These are phyloP conservation scores for Sinapis alba DNA, from an alignment of 441 rosid species.

Conservation along the genomic window DNA sequence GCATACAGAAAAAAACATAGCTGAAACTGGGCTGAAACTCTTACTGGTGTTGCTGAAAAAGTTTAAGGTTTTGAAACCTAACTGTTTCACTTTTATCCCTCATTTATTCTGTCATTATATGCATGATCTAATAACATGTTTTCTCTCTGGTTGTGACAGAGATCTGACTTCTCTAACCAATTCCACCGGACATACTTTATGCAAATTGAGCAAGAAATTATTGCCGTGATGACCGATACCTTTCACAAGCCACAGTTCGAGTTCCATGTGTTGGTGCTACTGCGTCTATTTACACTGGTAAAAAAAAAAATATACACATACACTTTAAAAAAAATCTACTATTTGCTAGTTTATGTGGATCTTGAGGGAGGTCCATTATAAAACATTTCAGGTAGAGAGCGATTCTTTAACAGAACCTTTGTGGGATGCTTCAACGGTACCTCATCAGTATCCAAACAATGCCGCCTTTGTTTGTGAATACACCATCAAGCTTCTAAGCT, in stretches of 20 bases:
- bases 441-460: constrained; percentile 76
- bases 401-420: constrained; percentile 84
- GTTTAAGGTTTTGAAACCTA: constrained; percentile 64
- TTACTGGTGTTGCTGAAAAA: constrained; percentile 92
- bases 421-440: constrained; percentile 82
- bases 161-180: constrained; percentile 80
- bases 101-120: neutral
- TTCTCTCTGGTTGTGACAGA: constrained; percentile 45
- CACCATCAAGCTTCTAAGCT: constrained; percentile 87
- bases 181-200: constrained; percentile 77
- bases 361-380: constrained; percentile 51
- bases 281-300: constrained; percentile 89
- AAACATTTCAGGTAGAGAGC: constrained; percentile 74
- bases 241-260: constrained; percentile 99
- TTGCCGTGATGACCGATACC: constrained; percentile 94
- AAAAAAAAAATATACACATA: neutral
- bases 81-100: neutral
- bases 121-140: neutral
- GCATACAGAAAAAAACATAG: constrained; percentile 98
- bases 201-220: constrained; percentile 94
- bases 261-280: constrained; percentile 89
- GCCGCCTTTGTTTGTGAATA: constrained; percentile 77
- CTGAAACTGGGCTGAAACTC: constrained; percentile 95
- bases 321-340: neutral
- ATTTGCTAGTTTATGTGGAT: constrained; percentile 3